phyloP scores from a whole-genome alignment of 495 filamentous ascomycete genomes.

The Penicillium diatomitis region DNA sequence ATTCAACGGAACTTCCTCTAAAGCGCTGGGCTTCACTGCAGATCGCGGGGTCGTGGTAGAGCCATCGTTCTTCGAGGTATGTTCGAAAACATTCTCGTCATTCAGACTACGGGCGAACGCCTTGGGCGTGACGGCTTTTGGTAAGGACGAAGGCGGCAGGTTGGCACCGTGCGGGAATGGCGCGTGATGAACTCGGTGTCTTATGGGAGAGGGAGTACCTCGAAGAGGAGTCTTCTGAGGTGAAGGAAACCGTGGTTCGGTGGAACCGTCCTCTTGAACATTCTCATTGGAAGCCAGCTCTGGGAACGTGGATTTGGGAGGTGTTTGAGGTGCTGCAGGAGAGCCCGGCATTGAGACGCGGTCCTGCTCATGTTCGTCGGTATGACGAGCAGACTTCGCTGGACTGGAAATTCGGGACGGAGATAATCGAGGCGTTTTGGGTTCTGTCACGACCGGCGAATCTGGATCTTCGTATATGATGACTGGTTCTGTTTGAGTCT shows the following conservation, averaged over 20 bases:
- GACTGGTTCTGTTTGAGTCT: conserved; percentile 17
- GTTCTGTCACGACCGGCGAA: conserved; percentile 11
- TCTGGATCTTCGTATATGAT: conserved; percentile 37
- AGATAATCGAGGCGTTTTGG: background rate
- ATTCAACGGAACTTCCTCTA: conserved; percentile 19
- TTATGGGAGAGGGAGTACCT: conserved; percentile 16
- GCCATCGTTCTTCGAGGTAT: conserved; percentile 6
- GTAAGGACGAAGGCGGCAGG: conserved; percentile 1
- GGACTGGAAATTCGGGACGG: conserved; percentile 7
- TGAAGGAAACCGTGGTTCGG: conserved; percentile 9
- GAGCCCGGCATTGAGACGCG: background rate
- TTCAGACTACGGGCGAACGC: conserved; percentile 3
- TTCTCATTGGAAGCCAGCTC: conserved; percentile 9
- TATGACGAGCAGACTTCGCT: conserved; percentile 5
- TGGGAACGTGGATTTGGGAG: conserved; percentile 4
- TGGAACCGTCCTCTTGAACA: background rate
- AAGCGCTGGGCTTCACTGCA: conserved; percentile 15
- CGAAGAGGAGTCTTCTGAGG: conserved; percentile 14
- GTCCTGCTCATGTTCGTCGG: background rate
- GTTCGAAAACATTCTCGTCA: conserved; percentile 21
- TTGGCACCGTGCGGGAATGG: conserved; percentile 1
- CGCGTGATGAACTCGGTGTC: conserved; percentile 7
- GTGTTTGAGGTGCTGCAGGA: background rate
- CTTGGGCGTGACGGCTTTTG: conserved; percentile 1
- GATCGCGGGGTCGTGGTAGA: conserved; percentile 12